Evolutionary conservation across 2,329 filamentous ascomycete genomes (phyloP), one percentile per base, ranked within the genome.

Genomic region (Neopestalotiopsis clavispora): DNA sequence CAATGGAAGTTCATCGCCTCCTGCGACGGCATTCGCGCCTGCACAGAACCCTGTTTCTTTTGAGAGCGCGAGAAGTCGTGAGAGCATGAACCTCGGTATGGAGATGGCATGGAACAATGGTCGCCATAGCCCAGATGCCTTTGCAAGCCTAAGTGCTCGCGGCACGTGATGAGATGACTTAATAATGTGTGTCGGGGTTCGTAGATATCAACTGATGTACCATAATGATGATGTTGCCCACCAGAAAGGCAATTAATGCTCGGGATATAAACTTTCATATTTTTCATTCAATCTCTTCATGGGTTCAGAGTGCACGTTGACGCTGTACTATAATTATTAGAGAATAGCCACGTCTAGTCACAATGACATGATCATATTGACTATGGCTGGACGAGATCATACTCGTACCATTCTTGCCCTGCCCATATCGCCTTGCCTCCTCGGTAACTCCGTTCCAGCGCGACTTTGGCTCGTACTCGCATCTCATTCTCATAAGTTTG

Each of bases 91-190:
- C 67, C 85, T 90, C 72, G 87, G 92, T 56, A 84, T 89, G 78
- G 88, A 89, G 68, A 87, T 90, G 83, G 85, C 87, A 60, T 90
- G 88, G 88, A 85, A 84, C 74, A 91, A 90, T 74, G 92, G 92
- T 10, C 84, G 92, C 57, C 92, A 94, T 76, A 94, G 92, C 74
- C 92, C 92, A 3, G 92, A 95, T 79, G 92, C 92, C 14, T 95
- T 94, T 84, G 89, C 92, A 2, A 92, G 91, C 65, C 82, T 95
- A 71, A 94, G 91, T 75, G 89, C 91, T 66, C 83, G 87, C 72
- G 85, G 87, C 75, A 80, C 78, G 75, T 85, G 74, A 81, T 76
- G 68, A 78, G 72, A 80, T 70, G 69, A 72, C 30, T 30, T 64
- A 52, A 64, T 49, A 28, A 28, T 28, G 23, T 28, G 23, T 28